Evolutionary conservation across 805 yeast genomes (phyloP).

Genomic region (Yarrowia sp.): DNA sequence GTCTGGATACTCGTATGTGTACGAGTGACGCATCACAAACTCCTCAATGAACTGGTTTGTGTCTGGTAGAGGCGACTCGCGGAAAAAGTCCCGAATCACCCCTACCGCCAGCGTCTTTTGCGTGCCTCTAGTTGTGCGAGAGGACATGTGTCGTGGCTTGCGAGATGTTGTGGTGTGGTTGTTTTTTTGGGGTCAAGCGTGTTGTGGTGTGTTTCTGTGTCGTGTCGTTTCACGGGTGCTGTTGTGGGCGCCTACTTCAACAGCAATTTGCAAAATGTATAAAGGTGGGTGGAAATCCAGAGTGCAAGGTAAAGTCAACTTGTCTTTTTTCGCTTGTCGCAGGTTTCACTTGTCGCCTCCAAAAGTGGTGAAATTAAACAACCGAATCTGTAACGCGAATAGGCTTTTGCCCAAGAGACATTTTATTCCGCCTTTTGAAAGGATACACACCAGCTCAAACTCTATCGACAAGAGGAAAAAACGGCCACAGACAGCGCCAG

Average conservation of each 20-base stretch:
- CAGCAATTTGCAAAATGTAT: too few species aligned
- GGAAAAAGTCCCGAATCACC: conserved; percentile 8
- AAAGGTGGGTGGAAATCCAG: too few species aligned
- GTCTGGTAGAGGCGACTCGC: not conserved
- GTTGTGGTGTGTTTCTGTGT: not conserved
- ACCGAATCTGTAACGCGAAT: conserved; percentile 20
- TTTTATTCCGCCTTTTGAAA: conserved; percentile 24
- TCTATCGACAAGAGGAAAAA: not conserved
- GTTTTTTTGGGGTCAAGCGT: too few species aligned
- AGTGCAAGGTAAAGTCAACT: too few species aligned
- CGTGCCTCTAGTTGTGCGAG: not conserved
- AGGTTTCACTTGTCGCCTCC: not conserved
- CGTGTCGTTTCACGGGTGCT: not conserved
- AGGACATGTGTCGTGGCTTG: not conserved
- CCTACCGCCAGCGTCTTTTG: not conserved
- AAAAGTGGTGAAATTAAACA: conserved; percentile 4
- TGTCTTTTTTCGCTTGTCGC: too few species aligned
- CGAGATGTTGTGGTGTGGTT: not conserved
- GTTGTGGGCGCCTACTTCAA: too few species aligned
- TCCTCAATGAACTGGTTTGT: conserved; percentile 5
- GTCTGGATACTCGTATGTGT: conserved; percentile 18
- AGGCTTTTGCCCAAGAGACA: conserved; percentile 13
- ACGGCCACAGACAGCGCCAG: not conserved
- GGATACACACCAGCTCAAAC: not conserved
- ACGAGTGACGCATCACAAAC: conserved; percentile 14